These are phyloP conservation scores for Colletotrichum tabaci DNA, from an alignment of 2,329 filamentous ascomycete genomes.

Conservation along the genomic window DNA sequence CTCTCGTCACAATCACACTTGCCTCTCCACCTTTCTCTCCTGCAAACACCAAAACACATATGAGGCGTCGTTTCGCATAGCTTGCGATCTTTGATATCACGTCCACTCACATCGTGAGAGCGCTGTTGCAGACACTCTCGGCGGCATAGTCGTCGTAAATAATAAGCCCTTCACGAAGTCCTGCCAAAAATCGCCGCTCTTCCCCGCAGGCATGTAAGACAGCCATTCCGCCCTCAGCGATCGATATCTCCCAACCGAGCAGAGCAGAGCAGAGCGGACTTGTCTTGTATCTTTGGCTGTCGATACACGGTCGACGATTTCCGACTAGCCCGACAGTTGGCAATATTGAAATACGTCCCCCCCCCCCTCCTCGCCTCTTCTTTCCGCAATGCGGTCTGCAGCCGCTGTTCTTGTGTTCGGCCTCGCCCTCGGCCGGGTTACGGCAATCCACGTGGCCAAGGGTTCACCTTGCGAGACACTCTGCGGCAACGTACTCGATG, in stretches of 20 bases:
- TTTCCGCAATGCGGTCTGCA: constrained; percentile 36
- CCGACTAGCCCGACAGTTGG: neutral
- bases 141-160: neutral
- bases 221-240: neutral
- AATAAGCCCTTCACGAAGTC: neutral
- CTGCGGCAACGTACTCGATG: constrained; percentile 68
- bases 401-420: constrained; percentile 42
- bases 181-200: neutral
- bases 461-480: constrained; percentile 64
- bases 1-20: constrained; percentile 36
- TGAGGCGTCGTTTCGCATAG: constrained; percentile 32
- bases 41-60: constrained; percentile 39
- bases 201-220: constrained; percentile 34
- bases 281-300: neutral
- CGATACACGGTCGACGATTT: neutral
- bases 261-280: neutral
- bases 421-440: constrained; percentile 44
- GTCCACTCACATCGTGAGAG: constrained; percentile 20
- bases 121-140: neutral
- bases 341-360: neutral
- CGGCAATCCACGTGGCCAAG: constrained; percentile 59
- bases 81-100: neutral
- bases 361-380: neutral
- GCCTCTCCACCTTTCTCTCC: neutral
- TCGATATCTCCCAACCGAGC: no score